phyloP scores from a whole-genome alignment of 148 eudicot genomes.

The Rhododendron ferrugineum region DNA sequence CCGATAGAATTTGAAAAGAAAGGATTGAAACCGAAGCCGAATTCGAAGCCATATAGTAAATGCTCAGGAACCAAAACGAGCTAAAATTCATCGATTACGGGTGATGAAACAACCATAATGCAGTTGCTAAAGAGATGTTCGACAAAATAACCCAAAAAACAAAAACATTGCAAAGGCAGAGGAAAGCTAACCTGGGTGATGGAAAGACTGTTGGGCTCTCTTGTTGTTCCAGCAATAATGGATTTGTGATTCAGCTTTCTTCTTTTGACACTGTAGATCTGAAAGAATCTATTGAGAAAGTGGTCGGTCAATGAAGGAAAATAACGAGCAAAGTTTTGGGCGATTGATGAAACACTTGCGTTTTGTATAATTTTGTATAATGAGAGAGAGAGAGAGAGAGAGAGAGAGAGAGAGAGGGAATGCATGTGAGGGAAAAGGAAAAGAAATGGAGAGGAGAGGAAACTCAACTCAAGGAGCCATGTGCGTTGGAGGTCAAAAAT shows the following conservation, averaged over 20 bases:
- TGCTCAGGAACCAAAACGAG: not conserved
- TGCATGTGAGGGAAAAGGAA: conserved; percentile 26
- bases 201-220: not conserved
- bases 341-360: not conserved
- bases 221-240: not conserved
- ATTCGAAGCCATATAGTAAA: not conserved
- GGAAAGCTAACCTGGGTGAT: conserved; percentile 13
- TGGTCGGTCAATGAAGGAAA: conserved; percentile 16
- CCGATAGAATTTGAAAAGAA: not conserved
- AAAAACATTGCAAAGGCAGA: not conserved
- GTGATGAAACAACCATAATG: not conserved
- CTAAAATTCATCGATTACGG: not conserved
- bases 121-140: not conserved
- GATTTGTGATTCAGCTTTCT: conserved; percentile 3
- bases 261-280: conserved; percentile 32
- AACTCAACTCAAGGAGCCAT: conserved; percentile 25
- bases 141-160: not conserved
- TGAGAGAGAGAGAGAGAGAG: not conserved
- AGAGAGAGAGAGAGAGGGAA: conserved; percentile 12
- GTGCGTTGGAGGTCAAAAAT: conserved; percentile 19
- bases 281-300: conserved; percentile 25
- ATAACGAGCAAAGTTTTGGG: conserved; percentile 10
- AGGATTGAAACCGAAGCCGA: not conserved
- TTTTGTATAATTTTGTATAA: no score
- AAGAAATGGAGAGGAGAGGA: conserved; percentile 9